Evolutionary conservation across 192 early-diverging fungal genomes (phyloP).

Genomic region (Coemansia umbellata): DNA sequence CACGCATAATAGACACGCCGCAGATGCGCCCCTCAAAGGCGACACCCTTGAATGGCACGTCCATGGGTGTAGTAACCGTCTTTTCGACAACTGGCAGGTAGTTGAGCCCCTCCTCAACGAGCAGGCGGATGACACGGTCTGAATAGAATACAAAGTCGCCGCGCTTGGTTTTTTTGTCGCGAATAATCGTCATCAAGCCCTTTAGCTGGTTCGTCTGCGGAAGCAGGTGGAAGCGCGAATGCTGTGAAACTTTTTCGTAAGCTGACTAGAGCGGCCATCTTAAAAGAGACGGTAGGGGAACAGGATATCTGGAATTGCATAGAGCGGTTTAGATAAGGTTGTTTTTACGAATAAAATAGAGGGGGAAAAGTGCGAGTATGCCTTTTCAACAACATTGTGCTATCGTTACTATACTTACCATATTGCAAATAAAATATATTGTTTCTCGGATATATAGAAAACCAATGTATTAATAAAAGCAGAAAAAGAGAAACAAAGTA

Average conservation of each 20-base stretch:
- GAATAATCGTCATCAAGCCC: slow-evolving; percentile 82
- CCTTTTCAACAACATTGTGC: no score
- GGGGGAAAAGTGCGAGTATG: no score
- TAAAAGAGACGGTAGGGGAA: no score
- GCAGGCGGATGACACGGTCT: slow-evolving; percentile 77
- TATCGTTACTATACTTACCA: no score
- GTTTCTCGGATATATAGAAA: no score
- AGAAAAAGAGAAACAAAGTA: no score
- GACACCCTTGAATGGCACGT: slow-evolving; percentile 65
- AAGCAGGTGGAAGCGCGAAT: slow-evolving; percentile 64
- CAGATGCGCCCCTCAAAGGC: slow-evolving; percentile 84
- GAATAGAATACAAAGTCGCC: slow-evolving; percentile 95
- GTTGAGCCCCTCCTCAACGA: slow-evolving; percentile 94
- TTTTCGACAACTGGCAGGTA: slow-evolving; percentile 82
- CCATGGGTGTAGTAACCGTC: slow-evolving; percentile 76
- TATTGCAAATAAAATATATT: no score
- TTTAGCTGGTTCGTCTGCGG: slow-evolving; percentile 71
- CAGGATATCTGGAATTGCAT: no score
- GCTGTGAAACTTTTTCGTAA: slow-evolving; percentile 25
- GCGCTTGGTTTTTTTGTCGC: slow-evolving; percentile 70
- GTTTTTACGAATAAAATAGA: no score
- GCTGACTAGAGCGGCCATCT: slow-evolving; percentile 18
- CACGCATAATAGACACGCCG: slow-evolving; percentile 93
- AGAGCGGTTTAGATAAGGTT: no score
- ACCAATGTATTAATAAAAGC: no score